These are phyloP conservation scores for Xylariomycetidae sp. DNA, from an alignment of 2,329 filamentous ascomycete species.

Conservation along the genomic window DNA sequence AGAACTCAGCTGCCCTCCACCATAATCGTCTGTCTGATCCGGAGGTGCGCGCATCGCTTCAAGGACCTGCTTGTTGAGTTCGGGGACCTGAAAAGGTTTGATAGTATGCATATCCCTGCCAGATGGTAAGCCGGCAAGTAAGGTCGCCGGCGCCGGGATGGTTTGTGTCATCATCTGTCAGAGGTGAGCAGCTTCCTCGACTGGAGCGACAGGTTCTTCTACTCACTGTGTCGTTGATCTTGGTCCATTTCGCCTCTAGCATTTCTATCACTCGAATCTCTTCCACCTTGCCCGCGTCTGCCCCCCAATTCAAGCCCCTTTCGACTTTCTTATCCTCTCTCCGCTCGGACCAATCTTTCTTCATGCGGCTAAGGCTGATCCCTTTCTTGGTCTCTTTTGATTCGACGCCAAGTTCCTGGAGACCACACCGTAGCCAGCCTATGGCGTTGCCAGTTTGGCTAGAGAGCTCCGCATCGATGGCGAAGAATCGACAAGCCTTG, in stretches of 20 bases:
- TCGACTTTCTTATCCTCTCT: conserved; percentile 77
- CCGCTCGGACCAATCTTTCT: conserved; percentile 66
- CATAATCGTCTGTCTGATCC: conserved; percentile 39
- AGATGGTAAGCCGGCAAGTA: conserved; percentile 77
- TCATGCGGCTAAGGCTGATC: conserved; percentile 49
- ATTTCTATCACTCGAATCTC: conserved; percentile 82
- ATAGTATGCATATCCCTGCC: conserved; percentile 80
- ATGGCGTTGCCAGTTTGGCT: conserved; percentile 81
- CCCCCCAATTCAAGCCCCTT: conserved; percentile 68
- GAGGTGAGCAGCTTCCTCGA: too few species aligned
- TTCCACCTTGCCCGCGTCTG: conserved; percentile 79
- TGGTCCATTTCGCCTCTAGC: conserved; percentile 84
- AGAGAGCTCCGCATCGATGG: conserved; percentile 78
- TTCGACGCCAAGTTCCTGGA: conserved; percentile 67
- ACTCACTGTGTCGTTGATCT: conserved; percentile 84
- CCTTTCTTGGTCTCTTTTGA: conserved; percentile 45
- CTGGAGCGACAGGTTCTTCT: neutral
- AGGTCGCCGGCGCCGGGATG: conserved; percentile 65
- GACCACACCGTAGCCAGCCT: conserved; percentile 77
- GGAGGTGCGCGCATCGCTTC: conserved; percentile 55
- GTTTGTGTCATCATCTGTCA: conserved; percentile 73
- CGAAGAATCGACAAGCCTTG: conserved; percentile 86
- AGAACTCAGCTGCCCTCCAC: conserved; percentile 35
- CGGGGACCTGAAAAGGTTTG: conserved; percentile 62
- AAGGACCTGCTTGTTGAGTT: conserved; percentile 61